These are phyloP conservation scores for Phytophthora agathidicida DNA, from an alignment of 352 stramenopile species.

Conservation along the genomic window DNA sequence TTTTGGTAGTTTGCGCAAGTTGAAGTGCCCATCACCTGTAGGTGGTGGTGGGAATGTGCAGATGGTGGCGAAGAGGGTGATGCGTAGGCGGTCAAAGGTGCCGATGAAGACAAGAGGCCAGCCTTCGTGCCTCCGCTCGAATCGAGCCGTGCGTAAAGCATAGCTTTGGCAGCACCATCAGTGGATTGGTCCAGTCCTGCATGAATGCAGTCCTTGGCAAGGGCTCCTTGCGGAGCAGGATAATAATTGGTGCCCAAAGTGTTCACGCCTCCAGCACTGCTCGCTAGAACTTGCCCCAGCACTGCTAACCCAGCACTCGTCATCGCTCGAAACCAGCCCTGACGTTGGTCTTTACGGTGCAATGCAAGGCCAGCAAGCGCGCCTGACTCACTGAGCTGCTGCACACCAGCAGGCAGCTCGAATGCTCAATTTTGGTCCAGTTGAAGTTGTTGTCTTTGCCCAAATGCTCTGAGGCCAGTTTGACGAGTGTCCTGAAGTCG, in stretches of 20 bases:
- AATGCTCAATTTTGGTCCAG: not conserved
- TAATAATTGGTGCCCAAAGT: conserved; percentile 7
- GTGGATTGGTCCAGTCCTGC: conserved; percentile 6
- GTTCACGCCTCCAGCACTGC: not conserved
- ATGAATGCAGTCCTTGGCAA: conserved; percentile 9
- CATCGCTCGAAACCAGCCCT: not conserved
- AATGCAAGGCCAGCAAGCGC: not conserved
- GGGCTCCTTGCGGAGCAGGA: too few relatives aligned
- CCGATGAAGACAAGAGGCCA: too few relatives aligned
- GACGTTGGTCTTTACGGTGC: too few relatives aligned
- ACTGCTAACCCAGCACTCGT: too few relatives aligned
- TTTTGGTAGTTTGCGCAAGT: conserved; percentile 29
- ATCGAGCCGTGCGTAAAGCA: too few relatives aligned
- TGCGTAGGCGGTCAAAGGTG: conserved; percentile 2
- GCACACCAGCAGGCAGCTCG: too few relatives aligned
- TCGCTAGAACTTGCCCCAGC: too few relatives aligned
- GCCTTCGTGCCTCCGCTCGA: too few relatives aligned
- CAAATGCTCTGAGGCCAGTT: too few relatives aligned
- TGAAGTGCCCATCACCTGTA: conserved; percentile 21
- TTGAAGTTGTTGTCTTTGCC: conserved; percentile 3
- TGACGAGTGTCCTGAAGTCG: too few relatives aligned
- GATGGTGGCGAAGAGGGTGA: conserved; percentile 14
- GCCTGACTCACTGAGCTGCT: too few relatives aligned
- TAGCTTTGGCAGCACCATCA: conserved; percentile 7
- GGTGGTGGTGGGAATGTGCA: conserved; percentile 15